Evolutionary conservation across 345 rosid genomes (phyloP), one percentile per base, ranked within the genome.

Genomic region (Corymbia maculata): DNA sequence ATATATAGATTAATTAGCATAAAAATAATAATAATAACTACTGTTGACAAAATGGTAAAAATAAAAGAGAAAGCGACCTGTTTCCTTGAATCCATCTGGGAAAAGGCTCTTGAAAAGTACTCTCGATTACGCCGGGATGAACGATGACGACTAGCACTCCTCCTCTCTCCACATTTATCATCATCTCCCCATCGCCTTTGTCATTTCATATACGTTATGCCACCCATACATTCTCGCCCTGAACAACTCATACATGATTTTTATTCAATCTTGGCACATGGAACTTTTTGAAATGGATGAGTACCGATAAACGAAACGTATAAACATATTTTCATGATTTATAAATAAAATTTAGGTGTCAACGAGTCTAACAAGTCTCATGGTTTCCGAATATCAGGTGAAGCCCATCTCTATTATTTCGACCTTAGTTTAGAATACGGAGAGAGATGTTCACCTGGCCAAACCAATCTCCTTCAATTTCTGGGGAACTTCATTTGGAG

Each of bases 151-250:
- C 85, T 2, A 93, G 91, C 11, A 91, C 47, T n/a, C 86, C 80
- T 45, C 66, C 90, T 85, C 89, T 89, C 13, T 75, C 36, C 70
- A 61, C 44, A 13, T 55, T 86, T 51, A 92, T 61, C 15, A 87
- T 13, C 90, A 87, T 90, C 88, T 92, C 94, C 3, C 93, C 93
- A 91, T 91, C 44, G 94, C 94, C 61, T 92, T 92, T 30, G 94
- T 88, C 82, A 92, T 88, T 30, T 51, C 87, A 57, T 91, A 92
- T 15, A 87, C 70, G 66, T 88, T 88, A 53, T n/a, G 47, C 93
- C 92, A 93, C 42, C 93, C 94, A 61, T 88, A 86, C 17, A 51
- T 85, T 89, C 49, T 86, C 32, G 94, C 93, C 87, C 93, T 92
- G 51, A n/a, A 51, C 6, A 55, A 9, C 28, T 36, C 16, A 24